Evolutionary conservation across 345 rosid genomes (phyloP), one percentile per base, ranked within the genome.

Genomic region (Gossypium arboreum): DNA sequence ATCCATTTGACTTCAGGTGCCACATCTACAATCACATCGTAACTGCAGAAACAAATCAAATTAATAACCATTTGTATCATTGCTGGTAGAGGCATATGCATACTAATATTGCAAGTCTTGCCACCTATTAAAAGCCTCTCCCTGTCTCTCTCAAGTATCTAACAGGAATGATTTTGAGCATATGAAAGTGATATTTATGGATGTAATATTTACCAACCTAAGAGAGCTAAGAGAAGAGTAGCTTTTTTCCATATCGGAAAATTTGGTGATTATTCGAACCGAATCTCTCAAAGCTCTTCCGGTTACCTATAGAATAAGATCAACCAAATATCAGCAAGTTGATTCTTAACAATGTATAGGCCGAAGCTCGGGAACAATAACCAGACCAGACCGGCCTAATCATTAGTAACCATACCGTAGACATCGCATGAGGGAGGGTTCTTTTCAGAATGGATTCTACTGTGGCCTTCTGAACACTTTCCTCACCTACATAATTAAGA

Each of bases 351-450:
- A 60, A 34, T 20, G 18, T 27, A 41, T 61, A n/a, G 47, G 57
- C 25, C 12, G 27, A 13, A 67, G 55, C 12, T 68, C 9, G 39
- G 57, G 43, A 50, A 27, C 7, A 44, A 12, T 57, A 57, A 57
- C 29, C 27, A 10, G 25, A 44, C 55, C 22, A 34, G 50, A 70
- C 60, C 16, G 39, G 64, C 15, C 9, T n/a, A 72, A 63, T 27
- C 69, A 64, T 43, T 52, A 2, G 16, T 16, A 65, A 80, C 48
- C 65, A 73, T 88, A 94, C 98, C 47, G 89, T 86, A 63, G 92
- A 81, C 97, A 94, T 83, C 76, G 98, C 94, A 75, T 94, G 97
- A 50, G 97, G 98, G 79, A 94, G 97, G 61, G 98, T 94, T 85
- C 97, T 87, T 85, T 92, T 84, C 86, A 94, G 64, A 71, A 94